Percentiles rank a stretch among this genome's conserved stretches.
Evolutionary conservation across 306 rosid genomes (phyloP).

Genomic region (Hippophae gyantsensis): DNA sequence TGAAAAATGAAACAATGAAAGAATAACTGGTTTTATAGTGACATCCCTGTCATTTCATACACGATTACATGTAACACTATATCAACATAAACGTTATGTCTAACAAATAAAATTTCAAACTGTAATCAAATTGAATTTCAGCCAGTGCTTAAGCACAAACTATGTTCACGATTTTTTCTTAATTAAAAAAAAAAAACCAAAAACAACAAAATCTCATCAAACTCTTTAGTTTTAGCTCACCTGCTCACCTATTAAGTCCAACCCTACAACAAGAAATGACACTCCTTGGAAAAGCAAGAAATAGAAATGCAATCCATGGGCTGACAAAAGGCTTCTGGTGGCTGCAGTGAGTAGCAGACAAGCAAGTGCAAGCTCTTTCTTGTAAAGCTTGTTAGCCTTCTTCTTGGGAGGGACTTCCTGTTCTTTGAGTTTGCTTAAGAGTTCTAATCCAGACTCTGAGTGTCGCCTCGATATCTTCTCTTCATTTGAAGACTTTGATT

Average conservation of each 20-base stretch:
- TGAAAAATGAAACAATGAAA: no score
- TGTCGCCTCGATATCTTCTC: slow-evolving; percentile 71
- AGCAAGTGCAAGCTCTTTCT: slow-evolving; percentile 90
- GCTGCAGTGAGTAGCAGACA: slow-evolving; percentile 84
- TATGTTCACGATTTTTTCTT: slow-evolving; percentile 12
- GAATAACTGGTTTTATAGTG: no score
- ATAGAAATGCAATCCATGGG: slow-evolving; percentile 92
- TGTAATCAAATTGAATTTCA: slow-evolving; percentile 18
- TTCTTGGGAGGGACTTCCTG: slow-evolving; percentile 31
- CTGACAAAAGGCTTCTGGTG: slow-evolving; percentile 82
- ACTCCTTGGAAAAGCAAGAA: slow-evolving; percentile 94
- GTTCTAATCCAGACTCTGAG: slow-evolving; percentile 77
- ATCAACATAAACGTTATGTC: no score
- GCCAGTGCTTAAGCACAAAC: slow-evolving; percentile 10
- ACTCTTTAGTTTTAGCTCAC: slow-evolving; percentile 37
- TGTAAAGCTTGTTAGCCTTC: slow-evolving; percentile 71
- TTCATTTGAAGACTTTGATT: slow-evolving; percentile 55
- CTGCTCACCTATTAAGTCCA: slow-evolving; percentile 97
- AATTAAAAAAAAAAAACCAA: slow-evolving; percentile 16
- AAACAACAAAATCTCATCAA: slow-evolving; percentile 8
- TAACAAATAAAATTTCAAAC: slow-evolving; percentile 18
- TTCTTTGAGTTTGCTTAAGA: slow-evolving; percentile 54
- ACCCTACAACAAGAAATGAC: slow-evolving; percentile 75
- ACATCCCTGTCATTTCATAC: no score
- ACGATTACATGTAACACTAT: no score